Percentiles rank a stretch among this genome's conserved stretches.
Evolutionary conservation across 2,329 filamentous ascomycete species (phyloP).

Genomic region (Nemania serpens): DNA sequence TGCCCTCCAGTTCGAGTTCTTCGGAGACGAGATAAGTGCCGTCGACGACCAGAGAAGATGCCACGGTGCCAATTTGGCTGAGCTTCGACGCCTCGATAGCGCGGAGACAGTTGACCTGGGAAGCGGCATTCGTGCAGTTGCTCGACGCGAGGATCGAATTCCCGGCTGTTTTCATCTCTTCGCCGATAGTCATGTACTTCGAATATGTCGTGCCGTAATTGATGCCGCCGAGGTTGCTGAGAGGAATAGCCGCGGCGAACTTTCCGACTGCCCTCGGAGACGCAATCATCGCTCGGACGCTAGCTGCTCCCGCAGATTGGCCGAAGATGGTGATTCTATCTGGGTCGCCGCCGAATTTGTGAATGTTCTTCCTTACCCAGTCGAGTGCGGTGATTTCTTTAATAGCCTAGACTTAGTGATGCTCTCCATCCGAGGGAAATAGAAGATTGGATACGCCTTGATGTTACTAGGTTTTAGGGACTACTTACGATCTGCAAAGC

Average conservation of each 20-base stretch:
- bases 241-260: slow-evolving; percentile 52
- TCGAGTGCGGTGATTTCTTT: slow-evolving; percentile 51
- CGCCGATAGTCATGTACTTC: slow-evolving; percentile 59
- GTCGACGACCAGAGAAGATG: slow-evolving; percentile 62
- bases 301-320: slow-evolving; percentile 57
- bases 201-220: slow-evolving; percentile 63
- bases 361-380: slow-evolving; percentile 57
- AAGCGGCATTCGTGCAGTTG: slow-evolving; percentile 55
- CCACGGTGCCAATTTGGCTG: slow-evolving; percentile 46
- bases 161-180: slow-evolving; percentile 55
- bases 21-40: slow-evolving; percentile 56
- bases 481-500: slow-evolving; percentile 48
- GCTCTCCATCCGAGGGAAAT: too few relatives aligned
- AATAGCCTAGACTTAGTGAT: not conserved
- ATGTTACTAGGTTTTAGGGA: not conserved
- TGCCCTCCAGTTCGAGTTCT: slow-evolving; percentile 52
- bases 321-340: slow-evolving; percentile 61
- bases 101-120: slow-evolving; percentile 59
- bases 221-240: slow-evolving; percentile 48
- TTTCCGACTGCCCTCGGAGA: slow-evolving; percentile 53
- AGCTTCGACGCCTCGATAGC: slow-evolving; percentile 50
- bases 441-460: too few relatives aligned
- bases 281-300: slow-evolving; percentile 56
- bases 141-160: slow-evolving; percentile 55
- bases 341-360: slow-evolving; percentile 61